Evolutionary conservation across 495 filamentous ascomycete species (phyloP).

Genomic region (Cryomyces minteri): DNA sequence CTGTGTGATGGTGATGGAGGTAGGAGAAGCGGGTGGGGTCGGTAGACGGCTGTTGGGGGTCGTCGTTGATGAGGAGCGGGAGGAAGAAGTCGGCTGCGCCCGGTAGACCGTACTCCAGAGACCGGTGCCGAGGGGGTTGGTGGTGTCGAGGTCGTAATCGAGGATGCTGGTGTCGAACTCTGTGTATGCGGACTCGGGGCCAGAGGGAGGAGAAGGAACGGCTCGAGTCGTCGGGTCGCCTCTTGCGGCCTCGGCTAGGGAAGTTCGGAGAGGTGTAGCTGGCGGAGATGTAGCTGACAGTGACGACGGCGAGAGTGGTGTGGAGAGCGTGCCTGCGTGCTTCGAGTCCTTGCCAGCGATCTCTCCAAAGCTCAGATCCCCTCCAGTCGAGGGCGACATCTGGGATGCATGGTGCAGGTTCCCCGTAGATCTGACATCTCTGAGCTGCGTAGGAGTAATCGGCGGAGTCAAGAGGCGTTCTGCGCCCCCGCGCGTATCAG

Average conservation of each 20-base stretch:
- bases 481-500: too few species aligned
- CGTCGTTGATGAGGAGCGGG: neutral
- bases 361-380: too few species aligned
- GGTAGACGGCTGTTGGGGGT: conserved; percentile 4
- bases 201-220: neutral
- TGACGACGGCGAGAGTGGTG: too few species aligned
- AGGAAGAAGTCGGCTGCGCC: conserved; percentile 10
- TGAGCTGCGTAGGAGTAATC: too few species aligned
- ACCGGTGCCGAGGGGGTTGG: conserved; percentile 28
- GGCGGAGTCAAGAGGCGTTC: too few species aligned
- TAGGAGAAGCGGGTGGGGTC: conserved; percentile 31
- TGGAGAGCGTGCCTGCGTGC: too few species aligned
- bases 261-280: too few species aligned
- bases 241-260: neutral
- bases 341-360: too few species aligned
- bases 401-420: too few species aligned
- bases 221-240: neutral
- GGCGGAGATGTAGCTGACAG: too few species aligned
- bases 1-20: neutral
- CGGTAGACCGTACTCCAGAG: conserved; percentile 45
- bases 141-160: conserved; percentile 17
- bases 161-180: neutral
- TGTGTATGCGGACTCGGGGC: neutral
- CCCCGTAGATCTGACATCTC: too few species aligned
- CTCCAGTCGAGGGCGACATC: too few species aligned